These are phyloP conservation scores for Russula earlei DNA, from an alignment of 768 basidiomycete species.

Conservation along the genomic window DNA sequence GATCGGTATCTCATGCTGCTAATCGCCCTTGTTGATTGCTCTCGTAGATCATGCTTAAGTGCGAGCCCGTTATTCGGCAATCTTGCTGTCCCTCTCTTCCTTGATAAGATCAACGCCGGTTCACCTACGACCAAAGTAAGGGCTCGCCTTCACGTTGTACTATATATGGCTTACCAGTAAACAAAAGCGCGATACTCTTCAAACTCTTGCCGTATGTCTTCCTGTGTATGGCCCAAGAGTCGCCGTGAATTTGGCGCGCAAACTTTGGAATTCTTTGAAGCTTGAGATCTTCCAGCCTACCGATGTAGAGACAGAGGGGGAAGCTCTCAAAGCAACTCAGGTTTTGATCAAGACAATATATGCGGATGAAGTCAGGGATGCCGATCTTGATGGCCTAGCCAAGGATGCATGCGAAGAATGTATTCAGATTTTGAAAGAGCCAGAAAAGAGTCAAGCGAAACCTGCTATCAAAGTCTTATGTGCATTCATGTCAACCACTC, in stretches of 20 bases:
- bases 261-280: slow-evolving; percentile 87
- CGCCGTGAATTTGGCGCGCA: slow-evolving; percentile 51
- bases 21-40: background rate
- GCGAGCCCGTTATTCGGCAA: slow-evolving; percentile 78
- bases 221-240: slow-evolving; percentile 72
- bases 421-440: slow-evolving; percentile 68
- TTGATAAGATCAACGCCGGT: slow-evolving; percentile 85
- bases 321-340: slow-evolving; percentile 63
- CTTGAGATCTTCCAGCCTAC: slow-evolving; percentile 96
- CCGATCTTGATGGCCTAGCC: slow-evolving; percentile 46
- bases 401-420: slow-evolving; percentile 75
- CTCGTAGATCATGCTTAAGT: slow-evolving; percentile 52
- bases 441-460: slow-evolving; percentile 88
- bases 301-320: slow-evolving; percentile 62
- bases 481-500: slow-evolving; percentile 65
- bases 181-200: slow-evolving; percentile 73
- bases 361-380: slow-evolving; percentile 30
- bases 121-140: slow-evolving; percentile 74
- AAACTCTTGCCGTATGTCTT: slow-evolving; percentile 66
- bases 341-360: slow-evolving; percentile 70
- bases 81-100: slow-evolving; percentile 76
- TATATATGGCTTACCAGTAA: slow-evolving; percentile 2
- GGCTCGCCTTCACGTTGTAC: background rate
- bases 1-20: background rate
- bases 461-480: slow-evolving; percentile 80